Percentiles rank a stretch among this genome's conserved stretches.
These are phyloP conservation scores for Aspergillus tanneri DNA, from an alignment of 2,329 filamentous ascomycete genomes.

Conservation along the genomic window DNA sequence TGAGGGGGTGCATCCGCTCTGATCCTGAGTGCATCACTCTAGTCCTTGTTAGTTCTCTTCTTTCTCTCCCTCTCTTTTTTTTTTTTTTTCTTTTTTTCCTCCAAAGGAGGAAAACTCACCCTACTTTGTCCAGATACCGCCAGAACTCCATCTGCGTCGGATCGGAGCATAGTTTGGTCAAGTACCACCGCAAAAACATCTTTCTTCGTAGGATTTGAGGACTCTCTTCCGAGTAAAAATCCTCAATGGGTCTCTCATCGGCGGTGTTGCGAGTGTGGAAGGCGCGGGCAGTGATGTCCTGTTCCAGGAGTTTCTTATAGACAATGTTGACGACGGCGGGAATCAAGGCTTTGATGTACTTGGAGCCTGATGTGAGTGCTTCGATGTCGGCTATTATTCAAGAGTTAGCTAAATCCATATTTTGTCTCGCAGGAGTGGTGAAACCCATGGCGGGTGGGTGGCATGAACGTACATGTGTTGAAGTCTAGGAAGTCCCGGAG, in stretches of 20 bases:
- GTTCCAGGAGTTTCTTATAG: slow-evolving; percentile 75
- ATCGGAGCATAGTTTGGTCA: slow-evolving; percentile 72
- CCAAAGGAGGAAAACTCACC: slow-evolving; percentile 47
- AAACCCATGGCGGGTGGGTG: neutral
- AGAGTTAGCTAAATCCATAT: slow-evolving; percentile 1
- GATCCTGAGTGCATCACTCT: slow-evolving; percentile 79
- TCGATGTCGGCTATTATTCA: slow-evolving; percentile 63
- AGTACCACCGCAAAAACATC: slow-evolving; percentile 73
- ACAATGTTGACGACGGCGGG: slow-evolving; percentile 81
- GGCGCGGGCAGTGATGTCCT: slow-evolving; percentile 77
- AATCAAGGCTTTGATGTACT: slow-evolving; percentile 79
- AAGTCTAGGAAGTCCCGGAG: slow-evolving; percentile 76
- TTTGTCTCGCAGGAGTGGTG: neutral
- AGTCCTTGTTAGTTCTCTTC: neutral
- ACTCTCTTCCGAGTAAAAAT: slow-evolving; percentile 63
- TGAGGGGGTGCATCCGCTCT: slow-evolving; percentile 68
- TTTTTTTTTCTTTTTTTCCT: neutral
- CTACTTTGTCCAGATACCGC: slow-evolving; percentile 81
- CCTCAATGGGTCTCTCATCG: slow-evolving; percentile 66
- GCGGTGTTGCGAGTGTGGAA: slow-evolving; percentile 63
- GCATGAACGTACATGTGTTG: slow-evolving; percentile 57
- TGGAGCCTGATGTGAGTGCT: slow-evolving; percentile 65
- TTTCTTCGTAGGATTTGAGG: slow-evolving; percentile 75
- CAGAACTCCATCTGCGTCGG: slow-evolving; percentile 75
- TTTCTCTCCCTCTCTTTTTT: too few species aligned